Percentiles rank a stretch among this genome's conserved stretches.
Conservation (phyloP, 2,329 filamentous ascomycete species). For the Fusarium verrucosum region DNA sequence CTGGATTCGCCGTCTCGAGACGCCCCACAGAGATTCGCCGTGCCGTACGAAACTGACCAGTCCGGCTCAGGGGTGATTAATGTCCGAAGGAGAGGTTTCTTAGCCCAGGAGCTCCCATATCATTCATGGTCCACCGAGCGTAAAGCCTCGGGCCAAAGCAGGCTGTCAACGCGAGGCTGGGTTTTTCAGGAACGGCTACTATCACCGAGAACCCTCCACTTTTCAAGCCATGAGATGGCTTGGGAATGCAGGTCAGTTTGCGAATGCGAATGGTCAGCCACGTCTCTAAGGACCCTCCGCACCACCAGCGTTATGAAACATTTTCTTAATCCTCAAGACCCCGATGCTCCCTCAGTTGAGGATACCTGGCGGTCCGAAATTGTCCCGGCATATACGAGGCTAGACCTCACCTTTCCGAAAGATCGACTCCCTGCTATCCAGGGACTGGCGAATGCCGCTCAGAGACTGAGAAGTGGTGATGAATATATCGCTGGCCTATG, state of each 20-base stretch:
- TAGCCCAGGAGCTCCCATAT: not conserved
- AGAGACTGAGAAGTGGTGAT: not conserved
- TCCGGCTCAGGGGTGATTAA: not conserved
- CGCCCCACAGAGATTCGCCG: not conserved
- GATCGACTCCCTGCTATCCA: conserved; percentile 2
- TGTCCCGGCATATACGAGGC: not conserved
- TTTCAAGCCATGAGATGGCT: not conserved
- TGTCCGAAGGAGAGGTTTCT: not conserved
- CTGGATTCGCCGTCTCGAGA: not conserved
- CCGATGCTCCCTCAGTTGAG: not conserved
- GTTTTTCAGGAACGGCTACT: not conserved
- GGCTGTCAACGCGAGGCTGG: not conserved
- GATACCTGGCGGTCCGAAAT: not conserved
- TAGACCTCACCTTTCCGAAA: not conserved
- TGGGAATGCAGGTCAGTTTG: not conserved
- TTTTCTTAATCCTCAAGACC: not conserved
- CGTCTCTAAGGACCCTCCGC: not conserved
- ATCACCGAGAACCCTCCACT: not conserved
- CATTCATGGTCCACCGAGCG: not conserved
- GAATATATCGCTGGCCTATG: conserved; percentile 5
- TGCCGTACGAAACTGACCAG: not conserved
- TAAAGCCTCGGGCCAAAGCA: not conserved
- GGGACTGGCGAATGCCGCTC: not conserved
- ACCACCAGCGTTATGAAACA: conserved; percentile 1
- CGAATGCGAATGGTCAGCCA: conserved; percentile 3